These are phyloP conservation scores for Cladophialophora carrionii DNA, from an alignment of 2,329 filamentous ascomycete species.

Conservation along the genomic window DNA sequence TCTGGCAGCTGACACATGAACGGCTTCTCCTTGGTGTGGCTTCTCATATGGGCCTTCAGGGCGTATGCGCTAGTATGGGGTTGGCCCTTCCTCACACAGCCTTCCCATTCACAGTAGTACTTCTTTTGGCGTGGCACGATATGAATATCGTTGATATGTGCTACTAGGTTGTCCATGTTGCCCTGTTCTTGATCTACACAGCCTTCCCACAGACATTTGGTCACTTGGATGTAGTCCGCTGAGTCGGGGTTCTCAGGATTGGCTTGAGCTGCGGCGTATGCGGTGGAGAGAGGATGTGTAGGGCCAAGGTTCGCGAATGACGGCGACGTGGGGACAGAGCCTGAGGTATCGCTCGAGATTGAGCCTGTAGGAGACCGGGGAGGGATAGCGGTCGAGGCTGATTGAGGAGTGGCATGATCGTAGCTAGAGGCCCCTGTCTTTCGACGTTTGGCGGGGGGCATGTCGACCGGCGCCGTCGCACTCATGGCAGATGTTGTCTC, in stretches of 20 bases:
- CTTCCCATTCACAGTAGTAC: conserved; percentile 97
- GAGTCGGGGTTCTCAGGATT: conserved; percentile 39
- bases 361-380: conserved; percentile 62
- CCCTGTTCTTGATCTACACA: conserved; percentile 71
- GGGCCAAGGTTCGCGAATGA: conserved; percentile 61
- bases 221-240: conserved; percentile 61
- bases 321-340: conserved; percentile 75
- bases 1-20: conserved; percentile 97
- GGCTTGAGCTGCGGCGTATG: conserved; percentile 42
- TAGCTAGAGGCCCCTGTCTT: conserved; percentile 51
- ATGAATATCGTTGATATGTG: conserved; percentile 88
- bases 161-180: conserved; percentile 80
- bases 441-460: conserved; percentile 55
- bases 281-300: conserved; percentile 42
- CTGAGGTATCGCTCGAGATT: conserved; percentile 87
- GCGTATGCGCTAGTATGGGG: conserved; percentile 95
- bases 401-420: conserved; percentile 57
- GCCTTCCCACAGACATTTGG: conserved; percentile 75
- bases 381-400: conserved; percentile 41
- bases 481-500: conserved; percentile 36
- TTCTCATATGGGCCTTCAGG: conserved; percentile 94
- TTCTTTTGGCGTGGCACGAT: conserved; percentile 93
- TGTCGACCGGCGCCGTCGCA: conserved; percentile 40
- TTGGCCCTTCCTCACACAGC: conserved; percentile 84
- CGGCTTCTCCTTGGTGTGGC: conserved; percentile 96